Evolutionary conservation across 352 stramenopile species (phyloP).

Genomic region (Phytophthora europaea): DNA sequence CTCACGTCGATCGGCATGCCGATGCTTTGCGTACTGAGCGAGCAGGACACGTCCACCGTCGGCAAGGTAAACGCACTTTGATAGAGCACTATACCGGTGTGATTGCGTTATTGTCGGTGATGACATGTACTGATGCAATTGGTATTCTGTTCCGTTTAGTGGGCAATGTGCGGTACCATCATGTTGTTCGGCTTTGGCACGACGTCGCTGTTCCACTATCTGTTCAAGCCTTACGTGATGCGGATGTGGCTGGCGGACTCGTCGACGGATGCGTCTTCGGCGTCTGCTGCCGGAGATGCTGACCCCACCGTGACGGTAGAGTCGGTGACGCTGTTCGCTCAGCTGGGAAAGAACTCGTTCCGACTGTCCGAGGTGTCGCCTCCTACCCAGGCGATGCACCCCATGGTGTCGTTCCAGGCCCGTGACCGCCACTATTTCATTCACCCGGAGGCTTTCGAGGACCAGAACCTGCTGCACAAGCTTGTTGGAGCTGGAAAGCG

Average conservation of each 20-base stretch:
- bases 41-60: slow-evolving; percentile 76
- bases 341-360: slow-evolving; percentile 63
- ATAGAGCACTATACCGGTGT: background rate
- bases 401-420: slow-evolving; percentile 87
- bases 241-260: slow-evolving; percentile 72
- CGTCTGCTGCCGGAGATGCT: slow-evolving; percentile 2
- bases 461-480: slow-evolving; percentile 69
- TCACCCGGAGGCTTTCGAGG: slow-evolving; percentile 77
- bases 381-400: slow-evolving; percentile 77
- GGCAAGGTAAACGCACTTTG: slow-evolving; percentile 58
- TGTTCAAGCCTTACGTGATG: slow-evolving; percentile 91
- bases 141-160: slow-evolving; percentile 42
- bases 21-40: slow-evolving; percentile 74
- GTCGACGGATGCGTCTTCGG: slow-evolving; percentile 5
- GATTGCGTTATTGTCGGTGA: background rate
- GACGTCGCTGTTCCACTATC: slow-evolving; percentile 84
- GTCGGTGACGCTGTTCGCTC: slow-evolving; percentile 78
- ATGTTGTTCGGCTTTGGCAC: slow-evolving; percentile 89
- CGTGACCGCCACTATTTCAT: slow-evolving; percentile 80
- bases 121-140: slow-evolving; percentile 6
- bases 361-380: slow-evolving; percentile 66
- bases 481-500: slow-evolving; percentile 33
- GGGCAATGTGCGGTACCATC: slow-evolving; percentile 91
- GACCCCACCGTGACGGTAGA: slow-evolving; percentile 69
- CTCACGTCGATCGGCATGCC: slow-evolving; percentile 88